Evolutionary conservation across 2,329 filamentous ascomycete genomes (phyloP), one percentile per base, ranked within the genome.

Genomic region (Pseudogymnoascus sp.): DNA sequence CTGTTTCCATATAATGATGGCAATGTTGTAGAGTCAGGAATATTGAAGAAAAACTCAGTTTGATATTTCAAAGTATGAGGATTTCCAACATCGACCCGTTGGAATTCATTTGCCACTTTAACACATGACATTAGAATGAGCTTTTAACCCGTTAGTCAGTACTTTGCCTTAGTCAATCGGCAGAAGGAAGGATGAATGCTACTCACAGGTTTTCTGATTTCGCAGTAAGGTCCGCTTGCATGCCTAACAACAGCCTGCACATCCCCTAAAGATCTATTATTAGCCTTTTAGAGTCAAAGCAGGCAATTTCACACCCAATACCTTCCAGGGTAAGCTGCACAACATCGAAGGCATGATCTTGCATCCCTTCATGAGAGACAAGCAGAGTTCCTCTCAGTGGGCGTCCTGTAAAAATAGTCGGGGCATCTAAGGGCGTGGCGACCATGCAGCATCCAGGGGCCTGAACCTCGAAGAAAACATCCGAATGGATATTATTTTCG

Each of bases 11-110:
- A 9, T 21, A 15, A 41, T 15, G 55, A 59, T 29, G 55, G 55
- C 38, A 59, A 36, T 31, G 55, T 36, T 15, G 25, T 59, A 38
- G 21, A 35, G 21, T 59, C 55, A 8, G 55, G 55, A 59, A 59
- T 59, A 59, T 59, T 31, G 31, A 59, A 59, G 55, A 59, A 59
- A 38, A 59, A 59, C 12, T 25, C 38, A 25, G 55, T 35, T n/a
- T 59, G 55, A 38, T 29, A 36, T 25, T 21, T 31, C 31, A 59
- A 8, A 7, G 55, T 59, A 38, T 59, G 31, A 29, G 55, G 31
- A 31, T n/a, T 12, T 4, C 8, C 55, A 25, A 29, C 15, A 38
- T 25, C 55, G n/a, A 59, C 10, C 17, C 1, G 55, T 59, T 59
- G 10, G 31, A 59, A 59, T 36, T 35, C 15, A 36, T 59, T 38